Evolutionary conservation across 2,329 filamentous ascomycete species (phyloP).

Genomic region (Boeremia exigua): DNA sequence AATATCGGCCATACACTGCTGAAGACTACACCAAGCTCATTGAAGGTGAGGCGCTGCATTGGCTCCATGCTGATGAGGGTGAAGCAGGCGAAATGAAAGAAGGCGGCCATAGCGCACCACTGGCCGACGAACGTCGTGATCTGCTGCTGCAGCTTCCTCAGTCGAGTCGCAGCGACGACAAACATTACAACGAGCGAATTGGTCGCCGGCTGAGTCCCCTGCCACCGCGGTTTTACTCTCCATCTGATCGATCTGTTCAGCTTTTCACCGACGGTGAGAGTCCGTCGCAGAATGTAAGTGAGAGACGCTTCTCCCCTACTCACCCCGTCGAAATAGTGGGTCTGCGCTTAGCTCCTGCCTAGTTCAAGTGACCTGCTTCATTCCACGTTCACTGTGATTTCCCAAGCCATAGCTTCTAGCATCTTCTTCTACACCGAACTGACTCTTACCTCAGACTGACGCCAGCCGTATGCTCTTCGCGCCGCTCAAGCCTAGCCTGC

Average conservation of each 20-base stretch:
- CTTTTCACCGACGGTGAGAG: slow-evolving; percentile 29
- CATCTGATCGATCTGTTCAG: slow-evolving; percentile 27
- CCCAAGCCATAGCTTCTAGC: not conserved
- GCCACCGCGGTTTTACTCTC: slow-evolving; percentile 43
- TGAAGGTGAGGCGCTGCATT: slow-evolving; percentile 26
- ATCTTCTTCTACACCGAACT: slow-evolving; percentile 1
- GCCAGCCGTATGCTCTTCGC: slow-evolving; percentile 31
- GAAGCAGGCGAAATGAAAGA: slow-evolving; percentile 14
- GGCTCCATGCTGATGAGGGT: slow-evolving; percentile 20
- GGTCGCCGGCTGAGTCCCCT: slow-evolving; percentile 16
- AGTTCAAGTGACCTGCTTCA: not conserved
- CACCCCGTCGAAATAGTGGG: not conserved
- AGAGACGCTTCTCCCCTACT: slow-evolving; percentile 19
- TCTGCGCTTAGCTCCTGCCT: slow-evolving; percentile 10
- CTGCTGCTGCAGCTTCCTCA: slow-evolving; percentile 13
- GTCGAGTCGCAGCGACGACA: slow-evolving; percentile 26
- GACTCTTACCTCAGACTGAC: slow-evolving; percentile 32
- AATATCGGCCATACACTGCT: slow-evolving; percentile 30
- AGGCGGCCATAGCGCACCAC: slow-evolving; percentile 16
- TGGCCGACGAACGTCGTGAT: slow-evolving; percentile 7
- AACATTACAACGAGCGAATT: slow-evolving; percentile 10
- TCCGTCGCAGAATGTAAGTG: slow-evolving; percentile 44
- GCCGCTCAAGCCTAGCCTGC: slow-evolving; percentile 12
- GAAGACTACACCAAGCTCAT: slow-evolving; percentile 40
- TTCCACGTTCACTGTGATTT: slow-evolving; percentile 14